Base-by-base conservation (phyloP, 495 filamentous ascomycete species). In the Aspergillus haitiensis region DNA sequence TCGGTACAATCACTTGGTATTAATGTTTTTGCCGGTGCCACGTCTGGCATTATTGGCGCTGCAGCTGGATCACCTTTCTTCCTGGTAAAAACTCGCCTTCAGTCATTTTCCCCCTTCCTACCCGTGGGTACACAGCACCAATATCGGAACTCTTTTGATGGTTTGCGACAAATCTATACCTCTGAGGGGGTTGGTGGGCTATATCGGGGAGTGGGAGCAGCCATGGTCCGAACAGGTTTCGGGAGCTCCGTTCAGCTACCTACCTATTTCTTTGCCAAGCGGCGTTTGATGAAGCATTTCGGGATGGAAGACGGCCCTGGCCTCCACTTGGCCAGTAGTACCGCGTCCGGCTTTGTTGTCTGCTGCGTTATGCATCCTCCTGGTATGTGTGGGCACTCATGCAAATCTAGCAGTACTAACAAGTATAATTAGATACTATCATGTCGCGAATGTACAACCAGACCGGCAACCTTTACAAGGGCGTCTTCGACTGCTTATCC, bases 381-480 rank as follows among this genome's bases (percentile, higher is more conserved):
- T 65, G 90, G 90, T 93, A 80, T 56, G 65, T 64, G 4, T 40
- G 11, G 18, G 13, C 5, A n/a, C 10, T 21, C 3, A 46, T 31
- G 4, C 15, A 34, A 6, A n/a, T 10, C 34, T n/a, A 6, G 16
- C 11, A 50, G 6, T 6, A 44, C 56, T 74, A 63, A 73, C 64
- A 18, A 35, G 18, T 47, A 35, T 49, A 35, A 56, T 7, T 59
- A 92, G 94, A 99, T 71, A 98, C 95, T 8, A 91, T 99, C 75
- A 99, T 99, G 94, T 92, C 89, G 52, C 88, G 94, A 36, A 88
- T 99, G 83, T 99, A 99, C 77, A 99, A 99, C 78, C 94, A 99
- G 74, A 93, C 92, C 55, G 94, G 94, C 33, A 96, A 97, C 70
- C 84, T 98, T 5, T 99, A 99, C 77, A 86, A 82, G 62, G 88